Conservation (phyloP, 2,329 filamentous ascomycete species). For the Alternaria atra region DNA sequence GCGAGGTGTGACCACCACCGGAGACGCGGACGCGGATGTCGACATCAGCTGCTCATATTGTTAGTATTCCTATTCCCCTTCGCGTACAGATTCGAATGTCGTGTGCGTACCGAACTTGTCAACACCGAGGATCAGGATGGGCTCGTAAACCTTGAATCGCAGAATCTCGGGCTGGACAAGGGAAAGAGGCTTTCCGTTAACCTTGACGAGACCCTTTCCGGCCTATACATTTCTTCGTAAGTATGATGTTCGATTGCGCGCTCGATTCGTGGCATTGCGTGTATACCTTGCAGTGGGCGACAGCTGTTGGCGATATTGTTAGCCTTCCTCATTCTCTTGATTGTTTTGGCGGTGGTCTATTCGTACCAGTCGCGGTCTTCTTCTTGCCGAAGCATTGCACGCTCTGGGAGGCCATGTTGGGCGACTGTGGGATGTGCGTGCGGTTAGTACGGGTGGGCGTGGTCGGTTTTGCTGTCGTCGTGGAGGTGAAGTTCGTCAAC, state of each 20-base stretch:
- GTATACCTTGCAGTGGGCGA: conserved; percentile 90
- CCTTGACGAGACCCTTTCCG: conserved; percentile 93
- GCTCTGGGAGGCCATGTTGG: conserved; percentile 56
- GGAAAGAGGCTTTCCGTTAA: conserved; percentile 95
- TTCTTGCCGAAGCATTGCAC: conserved; percentile 97
- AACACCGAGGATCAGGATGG: conserved; percentile 92
- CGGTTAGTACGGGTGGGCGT: conserved; percentile 40
- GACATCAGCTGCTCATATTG: conserved; percentile 68
- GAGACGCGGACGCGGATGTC: conserved; percentile 97
- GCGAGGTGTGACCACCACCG: conserved; percentile 97
- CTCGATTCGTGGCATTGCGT: conserved; percentile 30
- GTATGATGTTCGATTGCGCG: conserved; percentile 36
- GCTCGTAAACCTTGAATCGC: conserved; percentile 99
- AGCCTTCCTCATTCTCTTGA: conserved; percentile 42
- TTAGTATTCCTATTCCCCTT: conserved; percentile 25
- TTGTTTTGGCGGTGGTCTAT: conserved; percentile 1
- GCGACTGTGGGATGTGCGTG: conserved; percentile 49
- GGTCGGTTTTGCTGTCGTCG: conserved; percentile 34
- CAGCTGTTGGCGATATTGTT: conserved; percentile 65
- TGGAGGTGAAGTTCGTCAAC: conserved; percentile 32
- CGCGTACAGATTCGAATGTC: conserved; percentile 15
- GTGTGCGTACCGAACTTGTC: conserved; percentile 81
- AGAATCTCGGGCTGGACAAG: conserved; percentile 97
- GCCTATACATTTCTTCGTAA: conserved; percentile 57
- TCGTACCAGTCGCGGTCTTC: conserved; percentile 61